Evolutionary conservation across 2,329 filamentous ascomycete genomes (phyloP), one percentile per base, ranked within the genome.

Genomic region (Chaetomium globosum): DNA sequence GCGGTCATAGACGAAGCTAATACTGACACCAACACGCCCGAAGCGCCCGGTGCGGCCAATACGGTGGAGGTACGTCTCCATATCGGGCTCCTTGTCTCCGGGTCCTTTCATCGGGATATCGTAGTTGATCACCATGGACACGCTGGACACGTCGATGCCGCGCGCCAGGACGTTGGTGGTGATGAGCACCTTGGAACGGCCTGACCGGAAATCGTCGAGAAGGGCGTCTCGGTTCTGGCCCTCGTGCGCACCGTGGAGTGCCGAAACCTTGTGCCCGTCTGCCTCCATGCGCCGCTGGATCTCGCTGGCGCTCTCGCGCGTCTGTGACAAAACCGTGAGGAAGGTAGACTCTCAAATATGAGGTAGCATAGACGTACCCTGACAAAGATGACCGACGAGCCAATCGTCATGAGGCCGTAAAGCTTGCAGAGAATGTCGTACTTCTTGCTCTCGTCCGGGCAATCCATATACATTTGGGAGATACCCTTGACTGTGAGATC

Each of bases 111-210:
- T 90, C 28, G 89, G 89, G 65, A 92, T 90, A 72, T 92, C 90
- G 79, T 99, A 99, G 82, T 99, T 99, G 82, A 99, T 93, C 61
- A 99, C 95, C 89, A 99, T 95, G 10, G 93, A 97, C 16, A 99
- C 95, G 31, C 80, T 96, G 78, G 75, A 98, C 81, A 88, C 86
- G 74, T 99, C 95, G 73, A 99, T 98, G 75, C 95, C 95, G 75
- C 95, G 93, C 9, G 95, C 91, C 65, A 99, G 85, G 46, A 99
- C 93, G 74, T 99, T 99, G 71, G 95, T 99, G 1, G 95, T 96
- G 74, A 99, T 97, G 68, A 99, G 88, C 9, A 99, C 95, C 81
- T 99, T 99, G 74, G 92, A 92, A 65, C 89, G 85, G 48, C 94
- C 94, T 53, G 81, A 85, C 65, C 95, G 89, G 85, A 99, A 99